These are phyloP conservation scores for Backusella australiensis DNA, from an alignment of 192 early-diverging fungal species.

Conservation along the genomic window DNA sequence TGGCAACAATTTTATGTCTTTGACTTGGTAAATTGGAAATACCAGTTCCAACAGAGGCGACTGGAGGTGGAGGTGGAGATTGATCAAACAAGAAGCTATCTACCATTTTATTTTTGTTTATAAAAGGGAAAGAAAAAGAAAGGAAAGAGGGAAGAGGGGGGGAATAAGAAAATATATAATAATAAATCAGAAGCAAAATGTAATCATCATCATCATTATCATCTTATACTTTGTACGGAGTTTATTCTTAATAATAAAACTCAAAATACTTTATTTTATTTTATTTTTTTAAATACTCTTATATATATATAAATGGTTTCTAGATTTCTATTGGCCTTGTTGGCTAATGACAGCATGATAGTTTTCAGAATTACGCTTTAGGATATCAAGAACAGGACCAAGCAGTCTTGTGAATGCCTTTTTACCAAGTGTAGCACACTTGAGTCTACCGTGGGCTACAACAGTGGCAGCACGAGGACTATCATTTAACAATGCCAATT, in stretches of 20 bases:
- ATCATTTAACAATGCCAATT: constrained; percentile 92
- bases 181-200: not conserved
- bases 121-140: not conserved
- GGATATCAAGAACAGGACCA: constrained; percentile 94
- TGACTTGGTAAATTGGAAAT: constrained; percentile 93
- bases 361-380: constrained; percentile 93
- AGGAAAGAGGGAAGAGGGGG: not conserved
- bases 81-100: not conserved
- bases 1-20: constrained; percentile 87
- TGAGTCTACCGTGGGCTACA: constrained; percentile 80
- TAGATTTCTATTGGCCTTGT: constrained; percentile 12
- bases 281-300: constrained; percentile 6
- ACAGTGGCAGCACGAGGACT: constrained; percentile 93
- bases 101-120: not conserved
- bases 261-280: not conserved
- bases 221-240: not conserved
- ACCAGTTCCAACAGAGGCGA: constrained; percentile 52
- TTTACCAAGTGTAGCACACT: constrained; percentile 94
- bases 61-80: constrained; percentile 9
- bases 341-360: constrained; percentile 60
- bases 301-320: not conserved
- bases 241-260: not conserved
- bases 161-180: not conserved
- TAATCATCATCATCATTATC: no score
- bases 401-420: constrained; percentile 95